phyloP scores from a whole-genome alignment of 208 protist genomes.

The Acanthamoeba castellanii region DNA sequence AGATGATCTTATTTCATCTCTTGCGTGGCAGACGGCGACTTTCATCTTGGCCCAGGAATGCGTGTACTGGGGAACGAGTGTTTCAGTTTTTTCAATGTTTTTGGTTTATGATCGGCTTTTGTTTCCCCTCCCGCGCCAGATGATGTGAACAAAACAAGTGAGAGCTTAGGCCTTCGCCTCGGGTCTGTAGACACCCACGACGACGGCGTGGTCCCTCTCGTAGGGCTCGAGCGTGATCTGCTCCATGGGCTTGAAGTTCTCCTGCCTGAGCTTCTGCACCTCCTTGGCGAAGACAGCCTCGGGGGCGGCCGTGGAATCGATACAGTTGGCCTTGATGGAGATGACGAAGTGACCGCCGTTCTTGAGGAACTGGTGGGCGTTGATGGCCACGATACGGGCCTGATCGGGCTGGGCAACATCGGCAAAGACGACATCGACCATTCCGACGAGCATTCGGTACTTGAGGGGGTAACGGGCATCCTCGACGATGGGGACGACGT shows the following conservation, averaged over 20 bases:
- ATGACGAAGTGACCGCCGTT: constrained; percentile 99
- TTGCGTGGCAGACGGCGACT: too few relatives aligned
- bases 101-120: not conserved
- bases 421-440: constrained; percentile 99
- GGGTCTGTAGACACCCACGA: constrained; percentile 85
- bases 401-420: constrained; percentile 99
- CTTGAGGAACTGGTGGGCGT: constrained; percentile 99
- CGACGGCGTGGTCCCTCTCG: constrained; percentile 99
- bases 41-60: not conserved
- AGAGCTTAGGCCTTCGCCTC: not conserved
- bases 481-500: constrained; percentile 99
- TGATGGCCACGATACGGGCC: constrained; percentile 99
- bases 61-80: not conserved
- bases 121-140: not conserved
- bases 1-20: too few relatives aligned
- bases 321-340: constrained; percentile 99
- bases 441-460: constrained; percentile 99
- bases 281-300: constrained; percentile 98
- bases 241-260: constrained; percentile 98
- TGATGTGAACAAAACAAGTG: not conserved
- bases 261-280: constrained; percentile 97
- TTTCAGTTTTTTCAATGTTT: constrained; percentile 5
- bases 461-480: constrained; percentile 99
- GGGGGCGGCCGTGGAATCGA: constrained; percentile 99
- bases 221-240: constrained; percentile 98